A percentile compares a stretch with the other conserved stretches of the same genome.
Evolutionary conservation across 179 eudicot species (phyloP).

Genomic region (Pouteria campechiana): DNA sequence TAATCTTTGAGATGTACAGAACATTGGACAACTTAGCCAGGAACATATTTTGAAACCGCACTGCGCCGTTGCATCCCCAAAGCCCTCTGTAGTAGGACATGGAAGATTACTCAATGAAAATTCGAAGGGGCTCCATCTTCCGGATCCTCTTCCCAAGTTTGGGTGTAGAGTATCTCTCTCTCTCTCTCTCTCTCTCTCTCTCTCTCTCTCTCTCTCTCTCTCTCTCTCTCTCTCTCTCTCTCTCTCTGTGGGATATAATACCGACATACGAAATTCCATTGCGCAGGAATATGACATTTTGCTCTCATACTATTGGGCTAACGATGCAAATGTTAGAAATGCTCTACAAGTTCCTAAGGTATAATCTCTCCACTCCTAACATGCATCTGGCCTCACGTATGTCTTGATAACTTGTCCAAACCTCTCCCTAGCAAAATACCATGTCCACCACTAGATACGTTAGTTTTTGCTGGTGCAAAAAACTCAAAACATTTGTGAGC

Average conservation of each 20-base stretch:
- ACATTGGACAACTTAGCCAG: conserved; percentile 5
- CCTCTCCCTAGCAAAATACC: too few relatives aligned
- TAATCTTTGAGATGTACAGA: not conserved
- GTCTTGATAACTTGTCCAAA: too few relatives aligned
- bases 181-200: not conserved
- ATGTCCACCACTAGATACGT: too few relatives aligned
- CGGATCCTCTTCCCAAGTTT: not conserved
- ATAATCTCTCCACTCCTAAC: too few relatives aligned
- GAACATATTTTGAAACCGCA: not conserved
- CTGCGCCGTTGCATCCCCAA: not conserved
- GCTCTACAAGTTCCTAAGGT: not conserved
- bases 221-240: too few relatives aligned
- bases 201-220: too few relatives aligned
- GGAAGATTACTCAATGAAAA: not conserved
- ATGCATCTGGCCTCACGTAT: too few relatives aligned
- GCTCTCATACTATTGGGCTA: conserved; percentile 3
- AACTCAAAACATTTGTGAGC: too few relatives aligned
- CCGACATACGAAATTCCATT: not conserved
- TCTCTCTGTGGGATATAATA: too few relatives aligned
- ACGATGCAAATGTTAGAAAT: not conserved
- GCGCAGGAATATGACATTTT: not conserved
- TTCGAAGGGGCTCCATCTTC: not conserved
- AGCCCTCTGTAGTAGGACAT: not conserved
- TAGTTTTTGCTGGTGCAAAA: too few relatives aligned
- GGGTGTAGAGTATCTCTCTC: not conserved